Conservation (phyloP, 2,329 filamentous ascomycete species). For the Graphiopsis chlorocephala region DNA sequence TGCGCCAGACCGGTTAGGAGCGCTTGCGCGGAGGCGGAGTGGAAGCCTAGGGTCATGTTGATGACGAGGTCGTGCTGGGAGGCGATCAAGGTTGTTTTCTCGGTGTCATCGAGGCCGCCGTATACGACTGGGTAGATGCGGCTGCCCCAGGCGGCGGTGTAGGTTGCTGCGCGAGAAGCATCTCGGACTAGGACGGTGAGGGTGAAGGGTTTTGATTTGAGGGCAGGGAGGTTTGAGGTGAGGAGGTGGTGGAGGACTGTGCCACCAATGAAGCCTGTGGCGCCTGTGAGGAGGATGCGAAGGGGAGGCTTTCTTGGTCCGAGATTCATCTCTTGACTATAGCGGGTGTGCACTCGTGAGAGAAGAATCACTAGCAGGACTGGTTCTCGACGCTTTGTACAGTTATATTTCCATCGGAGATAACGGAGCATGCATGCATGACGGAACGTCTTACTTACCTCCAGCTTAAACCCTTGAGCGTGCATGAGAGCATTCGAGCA, state of each 20-base stretch:
- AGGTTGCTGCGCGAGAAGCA: background rate
- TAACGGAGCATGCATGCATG: background rate
- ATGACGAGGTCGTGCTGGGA: slow-evolving; percentile 37
- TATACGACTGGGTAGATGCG: slow-evolving; percentile 20
- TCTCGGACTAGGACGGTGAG: slow-evolving; percentile 20
- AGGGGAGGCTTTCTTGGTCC: no score
- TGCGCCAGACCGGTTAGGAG: slow-evolving; percentile 44
- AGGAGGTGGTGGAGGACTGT: slow-evolving; percentile 18
- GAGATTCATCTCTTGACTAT: background rate
- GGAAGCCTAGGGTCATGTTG: slow-evolving; percentile 36
- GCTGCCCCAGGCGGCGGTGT: background rate
- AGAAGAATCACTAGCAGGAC: background rate
- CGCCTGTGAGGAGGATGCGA: slow-evolving; percentile 17
- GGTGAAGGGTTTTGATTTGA: background rate
- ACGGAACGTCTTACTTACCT: background rate
- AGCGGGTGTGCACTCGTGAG: no score
- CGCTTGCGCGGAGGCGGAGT: slow-evolving; percentile 39
- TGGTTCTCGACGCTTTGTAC: no score
- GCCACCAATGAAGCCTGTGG: slow-evolving; percentile 21
- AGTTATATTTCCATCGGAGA: background rate
- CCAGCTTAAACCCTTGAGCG: background rate
- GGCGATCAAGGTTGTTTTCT: slow-evolving; percentile 15
- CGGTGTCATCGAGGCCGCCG: slow-evolving; percentile 24
- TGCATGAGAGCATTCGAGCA: background rate
- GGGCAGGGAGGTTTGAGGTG: slow-evolving; percentile 8